Conservation (phyloP, 2,329 filamentous ascomycete species). For the Cytospora piceae region DNA sequence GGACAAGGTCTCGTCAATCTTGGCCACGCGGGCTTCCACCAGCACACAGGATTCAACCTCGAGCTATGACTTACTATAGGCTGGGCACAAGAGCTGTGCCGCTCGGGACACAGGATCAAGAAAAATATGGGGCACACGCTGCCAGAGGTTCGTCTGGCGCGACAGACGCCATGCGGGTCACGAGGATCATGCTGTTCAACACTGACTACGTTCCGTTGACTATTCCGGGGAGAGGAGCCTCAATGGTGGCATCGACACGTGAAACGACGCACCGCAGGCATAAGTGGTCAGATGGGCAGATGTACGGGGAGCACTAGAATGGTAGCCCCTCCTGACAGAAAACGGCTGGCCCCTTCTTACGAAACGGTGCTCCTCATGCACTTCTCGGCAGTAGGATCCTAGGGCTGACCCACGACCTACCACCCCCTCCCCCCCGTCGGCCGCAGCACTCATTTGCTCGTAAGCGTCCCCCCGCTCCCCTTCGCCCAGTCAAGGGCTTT, state of each 20-base stretch:
- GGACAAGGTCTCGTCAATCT: slow-evolving; percentile 1
- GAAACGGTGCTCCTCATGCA: slow-evolving; percentile 17
- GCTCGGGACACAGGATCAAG: background rate
- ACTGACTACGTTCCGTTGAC: background rate
- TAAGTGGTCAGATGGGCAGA: background rate
- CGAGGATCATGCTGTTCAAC: background rate
- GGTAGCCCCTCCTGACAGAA: background rate
- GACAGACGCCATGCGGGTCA: background rate
- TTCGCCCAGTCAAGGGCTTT: slow-evolving; percentile 21
- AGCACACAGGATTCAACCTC: background rate
- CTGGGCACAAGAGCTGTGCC: background rate
- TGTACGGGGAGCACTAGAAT: background rate
- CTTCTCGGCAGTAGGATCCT: slow-evolving; percentile 20
- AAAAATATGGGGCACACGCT: background rate
- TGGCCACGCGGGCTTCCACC: slow-evolving; percentile 12
- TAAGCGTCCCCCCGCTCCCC: background rate
- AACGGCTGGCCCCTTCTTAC: background rate
- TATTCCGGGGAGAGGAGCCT: background rate
- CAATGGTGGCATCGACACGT: background rate
- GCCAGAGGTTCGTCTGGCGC: background rate
- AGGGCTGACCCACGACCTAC: slow-evolving; percentile 22
- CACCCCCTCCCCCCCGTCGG: background rate
- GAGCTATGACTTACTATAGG: background rate
- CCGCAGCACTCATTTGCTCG: background rate
- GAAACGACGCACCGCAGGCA: background rate